Evolutionary conservation across 2,329 filamentous ascomycete species (phyloP), one percentile per base, ranked within the genome.

Genomic region (Beauveria medogensis): DNA sequence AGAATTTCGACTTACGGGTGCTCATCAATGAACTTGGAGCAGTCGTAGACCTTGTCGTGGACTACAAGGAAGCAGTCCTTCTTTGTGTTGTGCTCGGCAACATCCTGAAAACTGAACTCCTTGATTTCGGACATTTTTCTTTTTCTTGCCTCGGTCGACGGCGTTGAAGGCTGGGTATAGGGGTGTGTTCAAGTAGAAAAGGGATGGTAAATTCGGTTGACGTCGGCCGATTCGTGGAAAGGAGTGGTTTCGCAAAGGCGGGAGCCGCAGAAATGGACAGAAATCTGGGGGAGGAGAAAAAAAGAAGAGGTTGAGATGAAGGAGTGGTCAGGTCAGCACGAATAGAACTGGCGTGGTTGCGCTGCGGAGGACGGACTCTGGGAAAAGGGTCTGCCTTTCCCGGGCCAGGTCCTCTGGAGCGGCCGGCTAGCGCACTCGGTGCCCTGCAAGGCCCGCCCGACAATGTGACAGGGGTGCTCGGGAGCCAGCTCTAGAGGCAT

Each of bases 21-120:
- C 86, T 99, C 94, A 74, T 97, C 93, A 68, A 97, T 82, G 77
- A 99, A 99, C 77, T 87, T 89, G 71, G 86, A 84, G 73, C 82
- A 77, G 76, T 97, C 85, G 85, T 97, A 99, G 80, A 99, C 87
- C 82, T 96, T 96, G 78, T 96, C 92, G 80, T 97, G 91, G 70
- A 99, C 86, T 65, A 97, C 88, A 71, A 97, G 75, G 80, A 83
- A 96, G 66, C 96, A 80, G 75, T 97, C 92, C 83, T 92, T 96
- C 87, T 97, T 97, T 77, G 84, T 87, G 80, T 88, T 90, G 84
- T 96, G 91, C 78, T 86, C 85, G 65, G 89, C 82, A 77, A 96
- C 85, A 76, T 96, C 90, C 71, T 88, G 81, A 78, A 86, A 90
- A 70, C 89, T 94, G 79, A 87, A 84, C 71, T 84, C 79, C 66